These are phyloP conservation scores for Fragilariopsis cylindrus DNA, from an alignment of 108 stramenopile genomes.

Conservation along the genomic window DNA sequence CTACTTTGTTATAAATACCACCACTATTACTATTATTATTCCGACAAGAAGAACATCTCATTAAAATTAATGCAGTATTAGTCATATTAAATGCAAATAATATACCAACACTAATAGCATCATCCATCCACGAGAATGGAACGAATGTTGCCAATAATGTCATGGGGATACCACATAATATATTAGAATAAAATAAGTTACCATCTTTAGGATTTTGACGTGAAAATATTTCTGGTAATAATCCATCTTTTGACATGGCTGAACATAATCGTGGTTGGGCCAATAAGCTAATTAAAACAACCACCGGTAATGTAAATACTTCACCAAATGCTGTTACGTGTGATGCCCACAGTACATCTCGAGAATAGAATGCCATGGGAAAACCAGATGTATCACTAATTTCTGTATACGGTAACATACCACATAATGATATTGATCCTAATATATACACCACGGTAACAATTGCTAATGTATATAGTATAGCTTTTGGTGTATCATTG, in stretches of 20 bases:
- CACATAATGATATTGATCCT: conserved; percentile 79
- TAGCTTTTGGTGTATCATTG: conserved; percentile 74
- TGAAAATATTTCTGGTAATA: conserved; percentile 77
- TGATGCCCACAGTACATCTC: conserved; percentile 59
- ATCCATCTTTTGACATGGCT: conserved; percentile 87
- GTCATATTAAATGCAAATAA: conserved; percentile 74
- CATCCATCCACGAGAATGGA: conserved; percentile 79
- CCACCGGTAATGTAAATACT: conserved; percentile 88
- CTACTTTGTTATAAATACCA: not conserved
- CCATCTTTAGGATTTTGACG: conserved; percentile 54
- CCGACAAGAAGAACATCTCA: conserved; percentile 28
- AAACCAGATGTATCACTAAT: conserved; percentile 71
- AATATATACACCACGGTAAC: conserved; percentile 74
- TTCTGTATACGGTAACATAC: conserved; percentile 66
- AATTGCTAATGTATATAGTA: conserved; percentile 68
- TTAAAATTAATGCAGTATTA: conserved; percentile 55
- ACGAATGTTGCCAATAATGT: conserved; percentile 80
- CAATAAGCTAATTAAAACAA: conserved; percentile 87
- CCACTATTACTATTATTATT: not conserved
- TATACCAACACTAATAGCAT: conserved; percentile 82
- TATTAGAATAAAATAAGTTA: conserved; percentile 66
- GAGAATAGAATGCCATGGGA: conserved; percentile 68
- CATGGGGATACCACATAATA: conserved; percentile 76
- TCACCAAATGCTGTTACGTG: conserved; percentile 78
- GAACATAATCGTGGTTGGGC: conserved; percentile 88